phyloP scores from a whole-genome alignment of 768 basidiomycete genomes.

The Hygrophoropsis aurantiaca region DNA sequence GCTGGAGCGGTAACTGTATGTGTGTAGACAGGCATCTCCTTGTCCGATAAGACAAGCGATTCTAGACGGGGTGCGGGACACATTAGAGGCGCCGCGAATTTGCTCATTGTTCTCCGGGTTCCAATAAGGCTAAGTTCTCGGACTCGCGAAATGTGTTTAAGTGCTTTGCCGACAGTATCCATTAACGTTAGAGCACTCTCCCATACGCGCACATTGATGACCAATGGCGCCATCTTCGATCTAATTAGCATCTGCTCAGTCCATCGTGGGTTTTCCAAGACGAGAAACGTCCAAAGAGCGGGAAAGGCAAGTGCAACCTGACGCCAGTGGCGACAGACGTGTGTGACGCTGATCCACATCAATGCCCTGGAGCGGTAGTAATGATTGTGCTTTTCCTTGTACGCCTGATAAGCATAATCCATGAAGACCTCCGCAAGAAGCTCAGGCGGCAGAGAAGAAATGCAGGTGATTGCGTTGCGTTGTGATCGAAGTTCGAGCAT shows the following conservation, averaged over 20 bases:
- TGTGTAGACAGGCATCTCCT: no score
- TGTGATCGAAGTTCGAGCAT: constrained; percentile 2
- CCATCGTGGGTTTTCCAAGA: constrained; percentile 34
- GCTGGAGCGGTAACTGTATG: no score
- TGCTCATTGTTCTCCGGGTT: not conserved
- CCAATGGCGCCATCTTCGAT: constrained; percentile 40
- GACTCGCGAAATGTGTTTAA: not conserved
- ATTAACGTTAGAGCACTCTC: constrained; percentile 22
- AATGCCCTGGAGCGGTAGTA: not conserved
- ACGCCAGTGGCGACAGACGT: constrained; percentile 34
- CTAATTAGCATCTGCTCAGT: constrained; percentile 43
- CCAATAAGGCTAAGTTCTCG: constrained; percentile 18
- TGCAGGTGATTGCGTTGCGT: constrained; percentile 5
- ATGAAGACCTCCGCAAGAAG: constrained; percentile 4
- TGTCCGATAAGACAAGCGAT: not conserved
- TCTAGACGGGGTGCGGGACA: not conserved
- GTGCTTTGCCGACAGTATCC: constrained; percentile 30
- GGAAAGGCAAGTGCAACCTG: constrained; percentile 38
- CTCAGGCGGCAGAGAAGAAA: constrained; percentile 8
- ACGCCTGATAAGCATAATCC: not conserved
- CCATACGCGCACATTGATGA: constrained; percentile 16
- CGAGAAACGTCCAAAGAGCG: constrained; percentile 36
- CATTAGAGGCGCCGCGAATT: not conserved
- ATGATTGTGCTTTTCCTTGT: no score
- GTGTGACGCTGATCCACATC: constrained; percentile 3